Conservation (phyloP, 495 filamentous ascomycete species). For the Penicillium lagena region DNA sequence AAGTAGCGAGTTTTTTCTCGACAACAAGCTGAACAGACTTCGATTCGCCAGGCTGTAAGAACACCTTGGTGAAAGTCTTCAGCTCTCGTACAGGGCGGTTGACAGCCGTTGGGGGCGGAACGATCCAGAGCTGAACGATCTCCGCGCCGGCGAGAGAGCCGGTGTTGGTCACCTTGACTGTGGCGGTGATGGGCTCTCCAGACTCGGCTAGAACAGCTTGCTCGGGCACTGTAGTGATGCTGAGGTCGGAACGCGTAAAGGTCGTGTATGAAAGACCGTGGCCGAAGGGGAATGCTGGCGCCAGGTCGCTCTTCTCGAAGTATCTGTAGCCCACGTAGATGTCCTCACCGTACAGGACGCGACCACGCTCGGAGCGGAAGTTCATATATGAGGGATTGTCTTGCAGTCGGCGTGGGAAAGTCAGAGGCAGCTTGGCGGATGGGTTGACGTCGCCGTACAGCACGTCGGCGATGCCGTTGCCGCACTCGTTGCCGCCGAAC, state of each 20-base stretch:
- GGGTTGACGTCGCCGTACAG: constrained; percentile 52
- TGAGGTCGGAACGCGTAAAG: constrained; percentile 62
- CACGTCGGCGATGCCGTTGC: constrained; percentile 56
- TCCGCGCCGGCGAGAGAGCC: constrained; percentile 62
- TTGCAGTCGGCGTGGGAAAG: constrained; percentile 59
- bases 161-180: constrained; percentile 63
- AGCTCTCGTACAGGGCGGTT: constrained; percentile 70
- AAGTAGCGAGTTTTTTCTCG: constrained; percentile 68
- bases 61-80: constrained; percentile 74
- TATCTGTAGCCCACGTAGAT: constrained; percentile 79
- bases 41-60: constrained; percentile 61
- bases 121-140: constrained; percentile 72
- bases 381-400: constrained; percentile 74
- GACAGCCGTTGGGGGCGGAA: constrained; percentile 46
- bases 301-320: constrained; percentile 65
- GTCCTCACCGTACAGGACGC: constrained; percentile 73
- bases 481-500: constrained; percentile 63
- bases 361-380: constrained; percentile 70
- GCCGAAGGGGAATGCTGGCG: constrained; percentile 72
- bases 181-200: constrained; percentile 50
- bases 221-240: constrained; percentile 30
- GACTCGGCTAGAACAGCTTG: constrained; percentile 17
- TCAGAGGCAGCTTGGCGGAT: constrained; percentile 49
- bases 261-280: constrained; percentile 78
- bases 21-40: constrained; percentile 58